Evolutionary conservation across 176 grass and related monocot genomes (phyloP).

Genomic region (Microstegium vimineum): DNA sequence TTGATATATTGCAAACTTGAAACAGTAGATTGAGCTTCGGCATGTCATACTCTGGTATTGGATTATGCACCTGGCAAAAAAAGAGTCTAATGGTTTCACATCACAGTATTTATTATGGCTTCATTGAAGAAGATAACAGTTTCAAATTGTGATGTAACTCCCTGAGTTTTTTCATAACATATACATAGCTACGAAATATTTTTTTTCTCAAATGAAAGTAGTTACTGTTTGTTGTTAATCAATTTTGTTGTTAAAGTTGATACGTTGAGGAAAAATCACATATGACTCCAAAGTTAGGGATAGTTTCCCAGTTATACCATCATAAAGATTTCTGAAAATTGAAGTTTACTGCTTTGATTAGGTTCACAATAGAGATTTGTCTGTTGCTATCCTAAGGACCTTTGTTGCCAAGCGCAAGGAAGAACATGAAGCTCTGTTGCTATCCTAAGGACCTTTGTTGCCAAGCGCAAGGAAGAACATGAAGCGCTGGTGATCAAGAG

Average conservation of each 20-base stretch:
- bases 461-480: too few relatives aligned
- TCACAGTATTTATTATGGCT: background rate
- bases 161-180: background rate
- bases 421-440: too few relatives aligned
- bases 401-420: constrained; percentile 79
- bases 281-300: background rate
- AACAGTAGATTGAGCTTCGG: background rate
- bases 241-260: background rate
- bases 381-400: constrained; percentile 83
- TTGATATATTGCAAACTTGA: background rate
- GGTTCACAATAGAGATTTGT: constrained; percentile 99
- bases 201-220: background rate
- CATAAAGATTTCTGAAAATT: background rate
- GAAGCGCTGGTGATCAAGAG: constrained; percentile 54
- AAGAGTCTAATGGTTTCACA: background rate
- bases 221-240: background rate
- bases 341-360: constrained; percentile 36
- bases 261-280: background rate
- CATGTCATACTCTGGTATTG: background rate
- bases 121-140: background rate
- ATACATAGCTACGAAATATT: background rate
- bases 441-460: too few relatives aligned
- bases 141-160: background rate
- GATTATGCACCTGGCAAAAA: background rate
- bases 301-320: background rate